Percentiles rank a stretch among this genome's conserved stretches.
Conservation (phyloP, 805 yeast species). For the Saturnispora halmiae region DNA sequence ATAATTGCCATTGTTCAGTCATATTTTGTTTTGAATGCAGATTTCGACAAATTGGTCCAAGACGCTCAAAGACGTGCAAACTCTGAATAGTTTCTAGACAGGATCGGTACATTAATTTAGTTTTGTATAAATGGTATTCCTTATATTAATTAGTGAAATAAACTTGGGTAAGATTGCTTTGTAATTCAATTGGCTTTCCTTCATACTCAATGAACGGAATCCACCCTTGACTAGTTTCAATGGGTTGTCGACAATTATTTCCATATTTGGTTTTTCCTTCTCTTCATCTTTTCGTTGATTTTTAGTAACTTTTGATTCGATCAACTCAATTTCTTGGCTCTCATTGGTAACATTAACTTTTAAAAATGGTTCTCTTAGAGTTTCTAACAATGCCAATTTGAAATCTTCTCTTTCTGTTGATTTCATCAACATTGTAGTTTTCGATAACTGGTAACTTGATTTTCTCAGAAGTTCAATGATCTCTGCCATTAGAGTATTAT, state of each 20-base stretch:
- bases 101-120: too few species aligned
- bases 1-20: constrained; percentile 43
- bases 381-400: constrained; percentile 6
- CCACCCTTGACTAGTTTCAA: constrained; percentile 24
- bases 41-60: constrained; percentile 41
- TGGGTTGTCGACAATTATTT: constrained; percentile 15
- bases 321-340: constrained; percentile 1
- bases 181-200: constrained; percentile 16
- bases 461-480: not conserved
- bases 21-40: constrained; percentile 38
- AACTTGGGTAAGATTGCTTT: constrained; percentile 10
- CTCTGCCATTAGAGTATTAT: not conserved
- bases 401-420: constrained; percentile 15
- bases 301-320: constrained; percentile 10
- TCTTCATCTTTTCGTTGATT: constrained; percentile 13
- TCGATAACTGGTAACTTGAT: not conserved
- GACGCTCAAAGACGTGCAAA: constrained; percentile 33
- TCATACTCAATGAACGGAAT: constrained; percentile 18
- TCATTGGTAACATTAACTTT: constrained; percentile 16
- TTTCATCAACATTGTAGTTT: constrained; percentile 7
- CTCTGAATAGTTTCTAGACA: constrained; percentile 18
- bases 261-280: not conserved
- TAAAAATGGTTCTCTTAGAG: constrained; percentile 6
- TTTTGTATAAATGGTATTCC: constrained; percentile 6
- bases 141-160: constrained; percentile 13